phyloP scores from a whole-genome alignment of 805 yeast species.

The Candida michaelii region DNA sequence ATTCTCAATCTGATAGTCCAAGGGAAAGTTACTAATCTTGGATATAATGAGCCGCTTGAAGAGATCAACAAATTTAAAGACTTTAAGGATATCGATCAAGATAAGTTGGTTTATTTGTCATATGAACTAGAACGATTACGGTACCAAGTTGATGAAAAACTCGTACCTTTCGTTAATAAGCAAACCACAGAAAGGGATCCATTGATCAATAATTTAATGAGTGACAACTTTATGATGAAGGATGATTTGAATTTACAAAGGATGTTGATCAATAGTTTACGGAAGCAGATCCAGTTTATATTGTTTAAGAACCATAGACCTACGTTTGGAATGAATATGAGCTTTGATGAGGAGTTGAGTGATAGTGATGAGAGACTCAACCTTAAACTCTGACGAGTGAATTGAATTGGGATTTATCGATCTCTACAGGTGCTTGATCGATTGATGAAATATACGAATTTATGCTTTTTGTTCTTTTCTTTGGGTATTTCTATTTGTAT shows the following conservation, averaged over 20 bases:
- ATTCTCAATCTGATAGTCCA: conserved; percentile 48
- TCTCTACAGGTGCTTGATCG: no score
- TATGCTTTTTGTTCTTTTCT: no score
- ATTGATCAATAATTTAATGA: conserved; percentile 31
- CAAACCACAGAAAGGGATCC: conserved; percentile 27
- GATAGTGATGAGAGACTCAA: conserved; percentile 39
- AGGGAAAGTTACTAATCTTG: conserved; percentile 51
- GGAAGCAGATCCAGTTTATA: conserved; percentile 53
- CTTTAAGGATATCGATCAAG: conserved; percentile 22
- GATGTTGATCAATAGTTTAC: conserved; percentile 41
- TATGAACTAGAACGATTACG: conserved; percentile 46
- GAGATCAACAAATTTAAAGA: conserved; percentile 36
- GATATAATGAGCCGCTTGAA: conserved; percentile 47
- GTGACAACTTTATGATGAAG: conserved; percentile 39
- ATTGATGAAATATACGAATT: no score
- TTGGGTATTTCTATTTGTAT: no score
- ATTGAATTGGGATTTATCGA: no score
- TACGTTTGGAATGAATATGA: conserved; percentile 11
- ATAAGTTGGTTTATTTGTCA: conserved; percentile 30
- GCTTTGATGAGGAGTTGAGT: conserved; percentile 22
- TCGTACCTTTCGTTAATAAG: conserved; percentile 32
- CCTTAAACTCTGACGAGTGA: conserved; percentile 28
- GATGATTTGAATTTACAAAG: conserved; percentile 50
- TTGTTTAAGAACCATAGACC: conserved; percentile 41
- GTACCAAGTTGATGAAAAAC: conserved; percentile 40